Conservation (phyloP, 1,284 basidiomycete genomes). For the Takashimella koratensis region DNA sequence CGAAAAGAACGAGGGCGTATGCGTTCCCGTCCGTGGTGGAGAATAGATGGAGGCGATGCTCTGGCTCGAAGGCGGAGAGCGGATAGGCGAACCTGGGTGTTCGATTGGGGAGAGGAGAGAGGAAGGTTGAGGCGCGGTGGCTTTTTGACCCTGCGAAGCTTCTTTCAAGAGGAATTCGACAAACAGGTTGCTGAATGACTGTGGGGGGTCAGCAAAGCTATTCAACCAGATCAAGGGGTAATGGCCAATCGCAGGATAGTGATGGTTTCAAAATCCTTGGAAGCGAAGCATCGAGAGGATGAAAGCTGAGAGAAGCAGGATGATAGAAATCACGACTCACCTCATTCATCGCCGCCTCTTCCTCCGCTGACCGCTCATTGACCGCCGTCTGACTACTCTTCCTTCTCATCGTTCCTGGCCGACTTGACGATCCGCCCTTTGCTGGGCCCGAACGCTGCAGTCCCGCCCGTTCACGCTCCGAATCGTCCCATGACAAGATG, state of each 20-base stretch:
- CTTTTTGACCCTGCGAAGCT: conserved; percentile 54
- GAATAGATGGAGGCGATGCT: not conserved
- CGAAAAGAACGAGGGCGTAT: not conserved
- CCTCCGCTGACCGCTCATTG: conserved; percentile 50
- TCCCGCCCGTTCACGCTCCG: conserved; percentile 85
- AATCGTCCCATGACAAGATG: conserved; percentile 84
- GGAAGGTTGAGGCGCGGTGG: not conserved
- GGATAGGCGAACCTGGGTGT: not conserved
- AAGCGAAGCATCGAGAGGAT: no score
- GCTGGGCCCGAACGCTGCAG: conserved; percentile 57
- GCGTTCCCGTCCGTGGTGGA: not conserved
- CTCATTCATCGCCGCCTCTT: conserved; percentile 49
- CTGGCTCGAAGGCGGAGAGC: not conserved
- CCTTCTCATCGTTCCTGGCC: conserved; percentile 31
- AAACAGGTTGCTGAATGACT: conserved; percentile 93
- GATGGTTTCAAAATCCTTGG: no score
- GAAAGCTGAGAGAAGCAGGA: no score
- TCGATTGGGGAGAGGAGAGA: not conserved
- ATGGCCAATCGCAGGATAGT: no score
- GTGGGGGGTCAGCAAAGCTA: conserved; percentile 3
- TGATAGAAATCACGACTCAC: no score
- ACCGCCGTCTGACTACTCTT: conserved; percentile 71
- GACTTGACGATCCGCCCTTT: conserved; percentile 3
- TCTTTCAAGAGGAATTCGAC: conserved; percentile 93
- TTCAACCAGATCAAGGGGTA: no score